Evolutionary conservation across 345 rosid genomes (phyloP).

Genomic region (Fremontodendron californicum): DNA sequence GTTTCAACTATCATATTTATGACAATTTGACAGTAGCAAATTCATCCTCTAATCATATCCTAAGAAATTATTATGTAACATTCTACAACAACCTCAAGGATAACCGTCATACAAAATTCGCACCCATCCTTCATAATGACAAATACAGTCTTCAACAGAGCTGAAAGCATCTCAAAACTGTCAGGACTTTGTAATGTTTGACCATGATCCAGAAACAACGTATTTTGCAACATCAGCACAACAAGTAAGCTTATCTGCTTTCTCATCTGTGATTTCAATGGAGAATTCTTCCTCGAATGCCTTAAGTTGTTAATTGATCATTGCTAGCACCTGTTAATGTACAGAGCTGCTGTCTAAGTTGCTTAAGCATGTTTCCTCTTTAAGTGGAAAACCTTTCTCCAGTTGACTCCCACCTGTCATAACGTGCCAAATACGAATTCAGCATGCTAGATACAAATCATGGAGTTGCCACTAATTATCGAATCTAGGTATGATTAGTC

Average conservation of each 20-base stretch:
- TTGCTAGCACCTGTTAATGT: slow-evolving; percentile 20
- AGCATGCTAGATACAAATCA: too few relatives aligned
- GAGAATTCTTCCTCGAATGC: slow-evolving; percentile 66
- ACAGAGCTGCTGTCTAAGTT: too few relatives aligned
- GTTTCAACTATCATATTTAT: too few relatives aligned
- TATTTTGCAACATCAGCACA: slow-evolving; percentile 60
- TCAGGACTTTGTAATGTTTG: slow-evolving; percentile 21
- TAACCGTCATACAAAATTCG: neutral
- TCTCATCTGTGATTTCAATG: slow-evolving; percentile 58
- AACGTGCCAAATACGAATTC: too few relatives aligned
- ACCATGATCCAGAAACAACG: slow-evolving; percentile 33
- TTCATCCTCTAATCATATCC: too few relatives aligned
- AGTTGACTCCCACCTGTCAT: too few relatives aligned
- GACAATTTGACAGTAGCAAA: too few relatives aligned
- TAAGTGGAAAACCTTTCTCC: slow-evolving; percentile 3
- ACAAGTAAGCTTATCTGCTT: slow-evolving; percentile 54
- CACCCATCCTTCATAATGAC: neutral
- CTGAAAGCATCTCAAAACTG: neutral
- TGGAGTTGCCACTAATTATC: too few relatives aligned
- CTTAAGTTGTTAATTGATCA: too few relatives aligned
- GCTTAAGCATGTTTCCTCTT: slow-evolving; percentile 25
- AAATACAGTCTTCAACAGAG: neutral
- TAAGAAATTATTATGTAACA: too few relatives aligned
- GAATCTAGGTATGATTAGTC: too few relatives aligned
- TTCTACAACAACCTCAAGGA: too few relatives aligned